Evolutionary conservation across 345 rosid species (phyloP).

Genomic region (Anacardium occidentale): DNA sequence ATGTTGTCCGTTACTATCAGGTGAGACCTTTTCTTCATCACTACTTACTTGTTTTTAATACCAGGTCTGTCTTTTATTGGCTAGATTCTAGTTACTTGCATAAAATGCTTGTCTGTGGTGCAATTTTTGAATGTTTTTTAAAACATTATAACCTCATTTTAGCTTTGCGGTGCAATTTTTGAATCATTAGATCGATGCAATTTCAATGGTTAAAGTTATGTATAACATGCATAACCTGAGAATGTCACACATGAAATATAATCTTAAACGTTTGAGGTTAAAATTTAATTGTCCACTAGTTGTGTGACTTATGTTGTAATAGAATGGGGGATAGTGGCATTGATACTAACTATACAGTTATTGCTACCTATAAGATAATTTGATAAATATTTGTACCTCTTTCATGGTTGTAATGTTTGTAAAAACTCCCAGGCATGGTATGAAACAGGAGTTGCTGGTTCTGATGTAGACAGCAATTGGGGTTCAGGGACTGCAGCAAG

Average conservation of each 20-base stretch:
- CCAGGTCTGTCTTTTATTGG: neutral
- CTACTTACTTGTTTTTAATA: conserved; percentile 20
- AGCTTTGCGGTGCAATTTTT: neutral
- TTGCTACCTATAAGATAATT: neutral
- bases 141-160: too few species aligned
- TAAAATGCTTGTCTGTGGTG: too few species aligned
- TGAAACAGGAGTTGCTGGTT: conserved; percentile 80
- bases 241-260: neutral
- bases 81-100: too few species aligned
- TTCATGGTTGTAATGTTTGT: conserved; percentile 29
- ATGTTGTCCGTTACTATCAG: conserved; percentile 99
- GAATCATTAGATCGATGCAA: neutral
- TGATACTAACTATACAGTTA: too few species aligned
- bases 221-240: neutral
- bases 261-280: neutral
- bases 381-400: neutral
- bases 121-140: too few species aligned
- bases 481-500: conserved; percentile 80
- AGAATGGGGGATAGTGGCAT: neutral
- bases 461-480: conserved; percentile 56
- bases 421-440: conserved; percentile 79
- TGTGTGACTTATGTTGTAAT: neutral
- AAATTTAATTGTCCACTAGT: neutral
- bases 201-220: too few species aligned
- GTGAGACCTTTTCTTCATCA: conserved; percentile 32